Conservation (phyloP, 1,139 yeast genomes). For the Pichia sp. region DNA sequence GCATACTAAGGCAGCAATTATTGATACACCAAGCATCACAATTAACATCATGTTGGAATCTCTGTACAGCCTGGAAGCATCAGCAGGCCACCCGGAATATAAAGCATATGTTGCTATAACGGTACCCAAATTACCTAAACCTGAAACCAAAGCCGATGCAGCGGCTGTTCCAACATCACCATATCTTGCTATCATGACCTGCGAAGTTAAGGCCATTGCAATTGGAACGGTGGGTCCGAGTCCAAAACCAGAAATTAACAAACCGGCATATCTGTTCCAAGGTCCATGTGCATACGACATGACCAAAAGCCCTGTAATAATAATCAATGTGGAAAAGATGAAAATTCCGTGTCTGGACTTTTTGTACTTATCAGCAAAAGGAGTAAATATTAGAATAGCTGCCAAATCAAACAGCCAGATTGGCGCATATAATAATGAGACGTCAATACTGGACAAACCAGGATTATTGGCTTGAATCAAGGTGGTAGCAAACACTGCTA, state of each 20-base stretch:
- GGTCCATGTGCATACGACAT: conserved; percentile 69
- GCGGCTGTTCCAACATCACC: conserved; percentile 86
- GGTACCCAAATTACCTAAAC: conserved; percentile 79
- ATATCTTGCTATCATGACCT: conserved; percentile 59
- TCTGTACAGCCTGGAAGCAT: conserved; percentile 48
- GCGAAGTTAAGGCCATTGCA: conserved; percentile 81
- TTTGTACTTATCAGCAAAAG: conserved; percentile 66
- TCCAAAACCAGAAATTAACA: conserved; percentile 76
- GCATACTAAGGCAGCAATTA: conserved; percentile 35
- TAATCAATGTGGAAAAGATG: conserved; percentile 50
- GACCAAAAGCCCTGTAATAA: conserved; percentile 67
- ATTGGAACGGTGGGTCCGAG: conserved; percentile 89
- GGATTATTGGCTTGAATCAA: conserved; percentile 63
- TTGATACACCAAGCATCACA: conserved; percentile 64
- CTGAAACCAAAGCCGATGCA: conserved; percentile 74
- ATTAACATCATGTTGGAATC: conserved; percentile 83
- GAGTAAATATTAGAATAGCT: conserved; percentile 71
- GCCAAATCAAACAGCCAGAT: conserved; percentile 82
- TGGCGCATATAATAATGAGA: conserved; percentile 76
- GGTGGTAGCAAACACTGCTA: conserved; percentile 83
- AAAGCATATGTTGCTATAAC: conserved; percentile 82
- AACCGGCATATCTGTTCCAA: conserved; percentile 77
- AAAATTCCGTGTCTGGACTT: conserved; percentile 54
- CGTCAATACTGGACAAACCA: conserved; percentile 52
- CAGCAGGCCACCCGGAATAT: conserved; percentile 83